These are phyloP conservation scores for Fusarium stilboides DNA, from an alignment of 2,329 filamentous ascomycete species.

Conservation along the genomic window DNA sequence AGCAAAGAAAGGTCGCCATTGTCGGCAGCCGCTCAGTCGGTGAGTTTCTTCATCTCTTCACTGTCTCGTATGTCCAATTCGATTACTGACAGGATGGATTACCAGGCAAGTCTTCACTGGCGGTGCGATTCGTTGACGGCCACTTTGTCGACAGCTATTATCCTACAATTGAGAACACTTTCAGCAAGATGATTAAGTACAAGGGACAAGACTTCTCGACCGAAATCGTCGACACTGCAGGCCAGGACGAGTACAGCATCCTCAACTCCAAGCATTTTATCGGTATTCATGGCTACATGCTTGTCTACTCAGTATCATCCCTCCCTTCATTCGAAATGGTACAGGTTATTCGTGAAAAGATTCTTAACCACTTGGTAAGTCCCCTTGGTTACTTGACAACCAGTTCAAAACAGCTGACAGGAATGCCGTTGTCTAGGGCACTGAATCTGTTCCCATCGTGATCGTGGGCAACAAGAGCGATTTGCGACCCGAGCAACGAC, in stretches of 20 bases:
- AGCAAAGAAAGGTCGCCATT: slow-evolving; percentile 96
- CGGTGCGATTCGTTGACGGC: slow-evolving; percentile 96
- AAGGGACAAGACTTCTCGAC: slow-evolving; percentile 95
- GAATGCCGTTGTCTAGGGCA: slow-evolving; percentile 72
- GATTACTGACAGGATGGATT: slow-evolving; percentile 16
- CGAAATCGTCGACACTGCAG: slow-evolving; percentile 98
- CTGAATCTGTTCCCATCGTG: slow-evolving; percentile 92
- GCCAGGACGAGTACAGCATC: slow-evolving; percentile 99
- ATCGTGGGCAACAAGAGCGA: slow-evolving; percentile 99
- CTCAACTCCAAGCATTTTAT: slow-evolving; percentile 99
- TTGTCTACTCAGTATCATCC: slow-evolving; percentile 97
- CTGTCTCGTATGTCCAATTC: neutral
- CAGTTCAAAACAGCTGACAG: slow-evolving; percentile 1
- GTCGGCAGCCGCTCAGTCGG: slow-evolving; percentile 92
- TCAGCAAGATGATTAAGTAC: slow-evolving; percentile 93
- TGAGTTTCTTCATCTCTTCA: slow-evolving; percentile 51
- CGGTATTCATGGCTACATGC: slow-evolving; percentile 98
- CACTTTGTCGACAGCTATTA: slow-evolving; percentile 99
- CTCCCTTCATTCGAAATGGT: slow-evolving; percentile 98
- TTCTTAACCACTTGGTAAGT: slow-evolving; percentile 91
- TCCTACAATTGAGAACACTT: slow-evolving; percentile 98
- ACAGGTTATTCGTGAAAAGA: slow-evolving; percentile 95
- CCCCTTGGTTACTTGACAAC: neutral
- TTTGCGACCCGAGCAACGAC: slow-evolving; percentile 90
- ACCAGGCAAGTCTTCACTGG: slow-evolving; percentile 95